Conservation (phyloP, 805 yeast species). For the Saccharomyces kudriavzevii region DNA sequence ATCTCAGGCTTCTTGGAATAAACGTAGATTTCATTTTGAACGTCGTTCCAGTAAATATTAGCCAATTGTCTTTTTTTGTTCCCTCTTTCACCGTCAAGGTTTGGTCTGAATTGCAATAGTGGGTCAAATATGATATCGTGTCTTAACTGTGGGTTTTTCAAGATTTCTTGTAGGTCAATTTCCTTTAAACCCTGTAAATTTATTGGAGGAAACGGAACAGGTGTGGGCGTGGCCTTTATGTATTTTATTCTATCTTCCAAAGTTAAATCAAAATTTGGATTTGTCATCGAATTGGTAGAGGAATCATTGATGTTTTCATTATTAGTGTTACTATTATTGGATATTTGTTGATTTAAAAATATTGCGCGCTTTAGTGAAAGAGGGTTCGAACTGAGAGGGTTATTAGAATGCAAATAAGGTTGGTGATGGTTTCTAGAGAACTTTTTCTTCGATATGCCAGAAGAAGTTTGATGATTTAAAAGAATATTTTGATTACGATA, state of each 20-base stretch:
- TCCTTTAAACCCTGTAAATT: conserved; percentile 74
- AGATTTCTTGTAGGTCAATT: conserved; percentile 78
- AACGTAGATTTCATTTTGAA: conserved; percentile 56
- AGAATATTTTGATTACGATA: neutral
- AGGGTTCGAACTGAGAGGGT: neutral
- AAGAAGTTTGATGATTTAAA: neutral
- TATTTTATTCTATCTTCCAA: conserved; percentile 20
- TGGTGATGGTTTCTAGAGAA: neutral
- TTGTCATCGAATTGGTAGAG: conserved; percentile 2
- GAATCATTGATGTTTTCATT: conserved; percentile 4
- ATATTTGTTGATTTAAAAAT: neutral
- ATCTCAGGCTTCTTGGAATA: conserved; percentile 27
- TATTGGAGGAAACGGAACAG: conserved; percentile 68
- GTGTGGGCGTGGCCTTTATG: conserved; percentile 17
- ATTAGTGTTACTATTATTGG: neutral
- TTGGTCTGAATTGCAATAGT: conserved; percentile 82
- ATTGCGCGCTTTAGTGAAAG: neutral
- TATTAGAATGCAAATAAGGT: neutral
- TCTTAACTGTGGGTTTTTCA: conserved; percentile 84
- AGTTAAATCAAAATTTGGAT: conserved; percentile 8
- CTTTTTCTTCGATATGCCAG: neutral
- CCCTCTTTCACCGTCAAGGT: conserved; percentile 86
- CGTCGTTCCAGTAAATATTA: conserved; percentile 77
- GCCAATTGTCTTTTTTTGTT: conserved; percentile 64
- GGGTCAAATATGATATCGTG: conserved; percentile 93